Evolutionary conservation across 306 rosid genomes (phyloP), one percentile per base, ranked within the genome.

Genomic region (Spatholobus suberectus): DNA sequence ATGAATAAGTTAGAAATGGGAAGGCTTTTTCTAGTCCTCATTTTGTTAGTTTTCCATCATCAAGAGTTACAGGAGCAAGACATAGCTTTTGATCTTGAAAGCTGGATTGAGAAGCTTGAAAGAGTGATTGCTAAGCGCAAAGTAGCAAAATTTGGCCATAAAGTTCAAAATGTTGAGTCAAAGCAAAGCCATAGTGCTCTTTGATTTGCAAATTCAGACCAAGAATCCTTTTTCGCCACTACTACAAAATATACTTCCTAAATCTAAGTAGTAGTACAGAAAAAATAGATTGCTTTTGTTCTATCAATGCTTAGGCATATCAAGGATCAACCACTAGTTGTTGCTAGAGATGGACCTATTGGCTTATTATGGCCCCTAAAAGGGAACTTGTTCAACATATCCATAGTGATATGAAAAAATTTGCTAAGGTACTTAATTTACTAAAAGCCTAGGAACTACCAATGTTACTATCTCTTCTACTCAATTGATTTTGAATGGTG

Each of bases 381-480:
- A 87, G 98, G 87, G 97, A 95, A 89, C 93, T 95, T 87, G 98
- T 95, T 54, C 98, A 95, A 84, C 98, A 93, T 89, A 95, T 95
- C 76, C 94, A 95, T 82, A 85, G 95, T 86, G 98, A 93, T 77
- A 89, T 95, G 35, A 89, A 58, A 81, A 93, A 95, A 84, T 95
- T 95, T 69, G 26, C 95, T n/a, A 95, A 89, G 86, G 95, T 79
- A 17, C 34, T 29, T 29, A n/a, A n/a, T n/a, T n/a, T n/a, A n/a
- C n/a, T n/a, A n/a, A n/a, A n/a, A n/a, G n/a, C n/a, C n/a, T n/a
- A n/a, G n/a, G n/a, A n/a, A n/a, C n/a, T n/a, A n/a, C n/a, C n/a
- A n/a, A n/a, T n/a, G n/a, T n/a, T n/a, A n/a, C n/a, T n/a, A n/a
- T 76, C 54, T 63, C 92, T 77, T 74, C 94, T 69, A 69, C 90